Base-by-base conservation (phyloP, 1,284 basidiomycete species). In the Ceratobasidium sp. region DNA sequence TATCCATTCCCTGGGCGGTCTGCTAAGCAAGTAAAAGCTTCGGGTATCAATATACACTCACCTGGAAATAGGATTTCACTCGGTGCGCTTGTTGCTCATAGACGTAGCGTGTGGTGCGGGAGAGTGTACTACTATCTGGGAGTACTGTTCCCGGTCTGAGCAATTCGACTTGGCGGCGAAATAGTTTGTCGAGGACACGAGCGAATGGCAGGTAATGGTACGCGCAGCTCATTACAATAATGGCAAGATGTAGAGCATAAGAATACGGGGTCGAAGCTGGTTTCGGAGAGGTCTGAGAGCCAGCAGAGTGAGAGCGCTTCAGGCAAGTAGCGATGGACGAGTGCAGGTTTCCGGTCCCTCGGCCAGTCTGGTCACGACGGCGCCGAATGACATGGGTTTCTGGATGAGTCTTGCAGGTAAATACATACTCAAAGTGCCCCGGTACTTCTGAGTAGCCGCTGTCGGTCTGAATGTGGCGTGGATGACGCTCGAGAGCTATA, bases 141-240 rank as follows among this genome's bases (percentile, higher is more conserved):
- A 49, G 4, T 26, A 46, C 26, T 5, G 64, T 67, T 26, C 64
- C 64, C 3, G 64, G 64, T 1, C 64, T 42, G 18, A 67, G 64
- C 15, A 67, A 44, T 10, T 67, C 46, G 6, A 67, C 64, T 33
- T 67, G 64, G 20, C 20, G 64, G 20, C 64, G 64, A 42, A 67
- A 67, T 4, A 67, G n/a, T 4, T 67, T 49, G 40, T 67, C 64
- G 2, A 67, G 42, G 26, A 67, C 42, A 20, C 64, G 64, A 26
- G 64, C 40, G 49, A 67, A 67, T 26, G 64, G 64, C 10, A 67
- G 20, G 42, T 67, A 67, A 28, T 46, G 64, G 20, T 49, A 67
- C n/a, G 42, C 64, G n/a, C 64, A 67, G 46, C 64, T 67, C 64
- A 67, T 49, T 1, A 67, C n/a, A 23, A 67, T 6, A 15, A 67